Percentiles rank a stretch among this genome's conserved stretches.
phyloP scores from a whole-genome alignment of 2,329 filamentous ascomycete genomes.

The Microcyclospora pomicola region DNA sequence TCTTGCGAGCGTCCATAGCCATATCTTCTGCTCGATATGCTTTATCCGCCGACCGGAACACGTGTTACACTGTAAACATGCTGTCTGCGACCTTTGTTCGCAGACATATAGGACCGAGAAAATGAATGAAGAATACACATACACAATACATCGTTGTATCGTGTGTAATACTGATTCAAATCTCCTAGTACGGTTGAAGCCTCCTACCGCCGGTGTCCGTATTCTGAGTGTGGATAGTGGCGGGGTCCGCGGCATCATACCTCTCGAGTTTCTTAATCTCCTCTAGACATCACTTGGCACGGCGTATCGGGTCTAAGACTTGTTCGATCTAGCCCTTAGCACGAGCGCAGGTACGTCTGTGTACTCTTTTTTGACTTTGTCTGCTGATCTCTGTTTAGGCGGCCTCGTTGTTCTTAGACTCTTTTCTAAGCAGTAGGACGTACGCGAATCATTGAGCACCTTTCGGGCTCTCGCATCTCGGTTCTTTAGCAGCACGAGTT shows the following conservation, averaged over 20 bases:
- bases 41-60: too few species aligned
- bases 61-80: too few species aligned
- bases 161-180: conserved; percentile 14
- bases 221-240: conserved; percentile 27
- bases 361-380: too few species aligned
- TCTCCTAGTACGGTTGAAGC: conserved; percentile 16
- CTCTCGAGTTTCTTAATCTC: conserved; percentile 11
- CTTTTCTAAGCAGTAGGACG: conserved; percentile 16
- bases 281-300: conserved; percentile 8
- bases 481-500: too few species aligned
- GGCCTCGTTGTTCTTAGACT: conserved; percentile 17
- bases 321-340: conserved; percentile 19
- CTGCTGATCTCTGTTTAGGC: too few species aligned
- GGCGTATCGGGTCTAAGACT: too few species aligned
- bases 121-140: too few species aligned
- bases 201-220: conserved; percentile 21
- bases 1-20: too few species aligned
- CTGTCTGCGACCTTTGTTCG: too few species aligned
- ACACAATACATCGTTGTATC: too few species aligned
- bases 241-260: conserved; percentile 16
- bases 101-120: too few species aligned
- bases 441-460: conserved; percentile 9
- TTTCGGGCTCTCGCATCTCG: conserved; percentile 16
- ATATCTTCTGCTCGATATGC: too few species aligned
- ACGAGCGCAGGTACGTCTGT: conserved; percentile 19